phyloP scores from a whole-genome alignment of 805 yeast species.

The Nakazawaea populi region DNA sequence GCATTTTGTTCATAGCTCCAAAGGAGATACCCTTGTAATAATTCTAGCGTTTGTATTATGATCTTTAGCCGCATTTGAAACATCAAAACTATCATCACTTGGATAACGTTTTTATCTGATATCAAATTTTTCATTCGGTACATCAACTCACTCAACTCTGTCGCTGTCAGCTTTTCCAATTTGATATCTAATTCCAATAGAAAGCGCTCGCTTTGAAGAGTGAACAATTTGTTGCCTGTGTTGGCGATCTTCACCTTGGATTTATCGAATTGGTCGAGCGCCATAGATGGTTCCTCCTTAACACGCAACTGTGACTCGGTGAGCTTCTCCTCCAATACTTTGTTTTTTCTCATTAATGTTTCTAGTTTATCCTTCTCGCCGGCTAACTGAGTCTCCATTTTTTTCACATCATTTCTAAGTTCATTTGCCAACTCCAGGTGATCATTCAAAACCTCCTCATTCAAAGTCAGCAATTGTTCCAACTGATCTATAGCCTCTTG shows the following conservation, averaged over 20 bases:
- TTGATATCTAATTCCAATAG: neutral
- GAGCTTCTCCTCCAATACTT: conserved; percentile 28
- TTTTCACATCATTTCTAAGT: conserved; percentile 30
- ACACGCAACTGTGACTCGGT: neutral
- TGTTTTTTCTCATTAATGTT: conserved; percentile 19
- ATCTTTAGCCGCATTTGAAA: neutral
- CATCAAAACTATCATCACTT: neutral
- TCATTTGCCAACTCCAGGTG: conserved; percentile 38
- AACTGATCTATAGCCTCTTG: conserved; percentile 35
- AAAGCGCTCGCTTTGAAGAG: neutral
- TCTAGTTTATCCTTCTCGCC: conserved; percentile 15
- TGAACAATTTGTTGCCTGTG: neutral
- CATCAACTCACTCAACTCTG: neutral
- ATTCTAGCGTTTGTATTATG: neutral
- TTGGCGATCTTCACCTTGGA: too few species aligned
- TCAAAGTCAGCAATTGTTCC: conserved; percentile 43
- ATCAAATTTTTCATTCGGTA: too few species aligned
- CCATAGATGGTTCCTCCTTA: too few species aligned
- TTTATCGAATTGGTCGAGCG: too few species aligned
- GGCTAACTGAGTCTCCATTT: conserved; percentile 15
- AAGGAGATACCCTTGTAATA: neutral
- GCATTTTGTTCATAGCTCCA: neutral
- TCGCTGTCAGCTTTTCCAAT: neutral
- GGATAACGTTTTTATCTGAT: neutral
- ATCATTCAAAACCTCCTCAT: conserved; percentile 41